Conservation (phyloP, 202 grass and related monocot species). For the Brachypodium distachyon region DNA sequence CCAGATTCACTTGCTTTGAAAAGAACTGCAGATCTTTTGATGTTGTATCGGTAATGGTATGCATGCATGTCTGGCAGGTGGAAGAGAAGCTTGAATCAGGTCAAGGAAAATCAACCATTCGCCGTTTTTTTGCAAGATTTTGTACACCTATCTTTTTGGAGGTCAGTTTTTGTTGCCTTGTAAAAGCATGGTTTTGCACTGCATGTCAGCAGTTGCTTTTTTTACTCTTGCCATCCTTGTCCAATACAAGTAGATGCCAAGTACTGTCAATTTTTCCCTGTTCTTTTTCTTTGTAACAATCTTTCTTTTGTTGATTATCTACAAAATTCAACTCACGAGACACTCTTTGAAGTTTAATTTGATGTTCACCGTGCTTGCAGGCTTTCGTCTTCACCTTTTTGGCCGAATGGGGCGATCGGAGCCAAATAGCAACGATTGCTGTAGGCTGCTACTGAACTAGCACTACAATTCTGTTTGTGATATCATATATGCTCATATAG, state of each 20-base stretch:
- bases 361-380: conserved; percentile 31
- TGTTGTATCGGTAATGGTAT: neutral
- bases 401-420: conserved; percentile 88
- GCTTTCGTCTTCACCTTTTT: conserved; percentile 93
- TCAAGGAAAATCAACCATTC: conserved; percentile 65
- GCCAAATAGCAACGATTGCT: conserved; percentile 93
- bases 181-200: neutral
- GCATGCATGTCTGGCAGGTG: conserved; percentile 36
- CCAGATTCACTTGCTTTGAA: neutral
- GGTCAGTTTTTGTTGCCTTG: conserved; percentile 28
- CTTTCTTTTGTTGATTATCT: neutral
- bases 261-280: neutral
- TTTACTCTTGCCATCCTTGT: neutral
- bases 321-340: neutral
- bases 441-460: conserved; percentile 13
- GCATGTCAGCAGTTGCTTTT: neutral
- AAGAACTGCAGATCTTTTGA: neutral
- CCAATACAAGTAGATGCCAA: too few relatives aligned
- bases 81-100: conserved; percentile 86
- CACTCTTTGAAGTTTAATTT: neutral
- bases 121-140: conserved; percentile 80
- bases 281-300: neutral
- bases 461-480: neutral
- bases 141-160: conserved; percentile 92
- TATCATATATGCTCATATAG: neutral